Conservation (phyloP, 2,329 filamentous ascomycete species). For the Coniella vitis region DNA sequence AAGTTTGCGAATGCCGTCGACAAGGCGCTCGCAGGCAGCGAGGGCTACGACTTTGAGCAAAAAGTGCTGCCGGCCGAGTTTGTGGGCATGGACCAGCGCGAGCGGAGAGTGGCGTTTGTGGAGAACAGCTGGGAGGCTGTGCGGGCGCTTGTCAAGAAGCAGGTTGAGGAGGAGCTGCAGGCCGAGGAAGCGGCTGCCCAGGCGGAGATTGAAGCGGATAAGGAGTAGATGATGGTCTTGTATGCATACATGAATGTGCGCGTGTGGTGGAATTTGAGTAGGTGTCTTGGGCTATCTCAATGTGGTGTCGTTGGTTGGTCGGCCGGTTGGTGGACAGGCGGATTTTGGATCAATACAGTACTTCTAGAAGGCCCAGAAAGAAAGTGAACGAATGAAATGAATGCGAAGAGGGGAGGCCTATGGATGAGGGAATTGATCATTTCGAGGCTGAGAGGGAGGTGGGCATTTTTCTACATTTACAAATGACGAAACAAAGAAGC, state of each 20-base stretch:
- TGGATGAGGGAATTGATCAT: too few species aligned
- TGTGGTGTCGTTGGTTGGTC: too few species aligned
- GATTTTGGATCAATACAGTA: too few species aligned
- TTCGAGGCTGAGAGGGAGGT: too few species aligned
- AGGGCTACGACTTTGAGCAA: conserved; percentile 67
- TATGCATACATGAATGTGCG: too few species aligned
- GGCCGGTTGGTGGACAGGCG: too few species aligned
- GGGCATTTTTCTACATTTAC: too few species aligned
- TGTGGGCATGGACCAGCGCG: conserved; percentile 66
- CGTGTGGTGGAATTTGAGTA: too few species aligned
- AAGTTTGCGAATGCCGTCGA: conserved; percentile 89
- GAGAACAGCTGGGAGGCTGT: conserved; percentile 69
- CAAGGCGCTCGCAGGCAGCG: conserved; percentile 62
- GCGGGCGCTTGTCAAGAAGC: conserved; percentile 64
- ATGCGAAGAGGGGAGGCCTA: too few species aligned
- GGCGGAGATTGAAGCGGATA: conserved; percentile 9
- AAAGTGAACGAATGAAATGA: background rate
- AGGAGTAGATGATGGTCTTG: background rate
- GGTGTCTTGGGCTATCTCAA: too few species aligned
- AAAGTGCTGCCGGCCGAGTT: conserved; percentile 79
- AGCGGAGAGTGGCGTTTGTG: conserved; percentile 65
- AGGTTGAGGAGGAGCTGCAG: conserved; percentile 60
- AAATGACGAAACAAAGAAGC: too few species aligned
- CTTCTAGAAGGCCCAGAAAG: too few species aligned
- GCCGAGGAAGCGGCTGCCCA: conserved; percentile 17